These are phyloP conservation scores for Melastoma candidum DNA, from an alignment of 441 rosid species.

Conservation along the genomic window DNA sequence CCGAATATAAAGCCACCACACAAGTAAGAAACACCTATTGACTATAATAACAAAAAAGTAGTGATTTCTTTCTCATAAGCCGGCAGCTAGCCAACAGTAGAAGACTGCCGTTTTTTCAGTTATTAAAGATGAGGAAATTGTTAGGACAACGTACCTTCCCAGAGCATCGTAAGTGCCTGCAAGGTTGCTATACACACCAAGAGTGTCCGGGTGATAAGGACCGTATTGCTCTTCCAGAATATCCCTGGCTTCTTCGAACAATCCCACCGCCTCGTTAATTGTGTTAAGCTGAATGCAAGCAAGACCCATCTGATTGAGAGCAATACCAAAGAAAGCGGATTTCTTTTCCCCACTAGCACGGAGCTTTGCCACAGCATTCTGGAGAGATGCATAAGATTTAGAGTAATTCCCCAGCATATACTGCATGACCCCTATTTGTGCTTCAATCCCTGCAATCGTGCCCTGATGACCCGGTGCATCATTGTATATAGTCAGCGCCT, in stretches of 20 bases:
- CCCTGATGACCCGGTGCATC: constrained; percentile 55
- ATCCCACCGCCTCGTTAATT: constrained; percentile 46
- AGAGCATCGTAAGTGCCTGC: constrained; percentile 63
- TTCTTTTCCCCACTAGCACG: constrained; percentile 55
- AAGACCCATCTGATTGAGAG: constrained; percentile 69
- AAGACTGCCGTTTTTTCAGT: too few relatives aligned
- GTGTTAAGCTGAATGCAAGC: constrained; percentile 51
- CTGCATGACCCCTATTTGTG: constrained; percentile 66
- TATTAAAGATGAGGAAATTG: constrained; percentile 8
- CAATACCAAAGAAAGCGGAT: constrained; percentile 58
- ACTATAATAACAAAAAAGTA: too few relatives aligned
- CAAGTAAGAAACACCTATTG: too few relatives aligned
- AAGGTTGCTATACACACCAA: constrained; percentile 58
- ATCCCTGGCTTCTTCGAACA: constrained; percentile 55
- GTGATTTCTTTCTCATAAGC: too few relatives aligned
- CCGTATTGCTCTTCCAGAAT: constrained; percentile 55
- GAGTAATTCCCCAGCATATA: constrained; percentile 56
- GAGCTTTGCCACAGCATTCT: constrained; percentile 41
- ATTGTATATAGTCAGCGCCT: constrained; percentile 43
- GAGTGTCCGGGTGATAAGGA: constrained; percentile 58
- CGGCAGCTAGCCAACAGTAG: too few relatives aligned
- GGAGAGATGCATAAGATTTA: constrained; percentile 44
- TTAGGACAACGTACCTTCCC: constrained; percentile 37
- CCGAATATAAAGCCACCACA: too few relatives aligned
- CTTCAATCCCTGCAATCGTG: constrained; percentile 59